phyloP scores from a whole-genome alignment of 352 stramenopile species.

The Globisporangium sylvaticum region DNA sequence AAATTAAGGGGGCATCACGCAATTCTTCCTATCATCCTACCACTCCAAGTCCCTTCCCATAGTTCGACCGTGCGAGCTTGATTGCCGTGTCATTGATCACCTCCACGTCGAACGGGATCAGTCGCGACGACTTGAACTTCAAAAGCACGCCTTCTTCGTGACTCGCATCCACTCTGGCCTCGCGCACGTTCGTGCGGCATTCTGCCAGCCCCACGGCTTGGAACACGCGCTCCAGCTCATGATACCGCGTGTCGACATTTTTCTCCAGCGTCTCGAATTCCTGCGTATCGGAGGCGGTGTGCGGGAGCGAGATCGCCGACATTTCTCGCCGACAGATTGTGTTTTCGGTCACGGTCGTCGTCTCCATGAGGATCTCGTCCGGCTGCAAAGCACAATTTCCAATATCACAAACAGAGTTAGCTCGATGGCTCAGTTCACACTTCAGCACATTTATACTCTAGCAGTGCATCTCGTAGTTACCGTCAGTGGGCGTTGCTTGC shows the following conservation, averaged over 20 bases:
- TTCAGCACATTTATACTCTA: not conserved
- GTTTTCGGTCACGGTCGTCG: not conserved
- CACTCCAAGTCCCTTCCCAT: not conserved
- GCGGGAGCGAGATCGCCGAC: not conserved
- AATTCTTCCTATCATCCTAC: not conserved
- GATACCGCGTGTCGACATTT: constrained; percentile 8
- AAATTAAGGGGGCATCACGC: not conserved
- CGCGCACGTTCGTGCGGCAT: not conserved
- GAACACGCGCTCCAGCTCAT: constrained; percentile 12
- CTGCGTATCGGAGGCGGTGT: not conserved
- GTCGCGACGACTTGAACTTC: constrained; percentile 8
- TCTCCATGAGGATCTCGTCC: not conserved
- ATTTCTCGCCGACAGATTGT: not conserved
- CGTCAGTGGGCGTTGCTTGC: constrained; percentile 17
- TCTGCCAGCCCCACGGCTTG: not conserved
- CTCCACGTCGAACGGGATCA: constrained; percentile 12
- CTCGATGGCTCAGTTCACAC: not conserved
- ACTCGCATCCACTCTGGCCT: not conserved
- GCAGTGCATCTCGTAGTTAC: constrained; percentile 8
- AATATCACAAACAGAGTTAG: not conserved
- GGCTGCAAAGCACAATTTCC: not conserved
- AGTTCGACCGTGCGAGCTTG: not conserved
- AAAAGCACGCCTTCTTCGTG: not conserved
- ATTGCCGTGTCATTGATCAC: constrained; percentile 6
- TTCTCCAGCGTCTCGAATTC: not conserved